phyloP scores from a whole-genome alignment of 768 basidiomycete genomes.

The Mycena alexandri region DNA sequence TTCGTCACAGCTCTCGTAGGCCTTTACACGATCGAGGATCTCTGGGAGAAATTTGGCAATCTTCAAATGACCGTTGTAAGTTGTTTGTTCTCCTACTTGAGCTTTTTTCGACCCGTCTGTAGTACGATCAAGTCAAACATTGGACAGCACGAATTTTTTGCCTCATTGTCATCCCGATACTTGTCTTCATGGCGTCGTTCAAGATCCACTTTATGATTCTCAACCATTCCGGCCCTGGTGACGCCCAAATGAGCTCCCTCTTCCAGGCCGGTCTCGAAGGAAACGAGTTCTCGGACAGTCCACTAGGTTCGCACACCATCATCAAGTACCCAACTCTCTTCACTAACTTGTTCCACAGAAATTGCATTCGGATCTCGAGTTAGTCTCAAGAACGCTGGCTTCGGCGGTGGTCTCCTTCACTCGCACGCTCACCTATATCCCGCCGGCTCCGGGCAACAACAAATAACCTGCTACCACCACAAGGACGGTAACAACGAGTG shows the following conservation, averaged over 20 bases:
- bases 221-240: constrained; percentile 95
- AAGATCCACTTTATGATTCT: constrained; percentile 96
- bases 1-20: constrained; percentile 97
- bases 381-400: constrained; percentile 97
- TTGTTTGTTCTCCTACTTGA: constrained; percentile 26
- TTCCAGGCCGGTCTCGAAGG: constrained; percentile 97
- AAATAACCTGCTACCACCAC: constrained; percentile 99
- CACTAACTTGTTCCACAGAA: constrained; percentile 58
- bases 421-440: constrained; percentile 96
- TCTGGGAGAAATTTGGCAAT: constrained; percentile 99
- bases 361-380: constrained; percentile 91
- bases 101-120: constrained; percentile 25
- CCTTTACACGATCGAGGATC: constrained; percentile 95
- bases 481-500: constrained; percentile 98
- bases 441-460: constrained; percentile 91
- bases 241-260: constrained; percentile 98
- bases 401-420: constrained; percentile 96
- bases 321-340: not conserved
- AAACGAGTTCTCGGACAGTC: constrained; percentile 94
- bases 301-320: constrained; percentile 69
- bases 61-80: constrained; percentile 89
- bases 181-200: constrained; percentile 95
- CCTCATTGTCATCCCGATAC: constrained; percentile 89
- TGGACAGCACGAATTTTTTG: constrained; percentile 90
- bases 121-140: constrained; percentile 93